Evolutionary conservation across 2,329 filamentous ascomycete species (phyloP).

Genomic region (Fusarium sp.): DNA sequence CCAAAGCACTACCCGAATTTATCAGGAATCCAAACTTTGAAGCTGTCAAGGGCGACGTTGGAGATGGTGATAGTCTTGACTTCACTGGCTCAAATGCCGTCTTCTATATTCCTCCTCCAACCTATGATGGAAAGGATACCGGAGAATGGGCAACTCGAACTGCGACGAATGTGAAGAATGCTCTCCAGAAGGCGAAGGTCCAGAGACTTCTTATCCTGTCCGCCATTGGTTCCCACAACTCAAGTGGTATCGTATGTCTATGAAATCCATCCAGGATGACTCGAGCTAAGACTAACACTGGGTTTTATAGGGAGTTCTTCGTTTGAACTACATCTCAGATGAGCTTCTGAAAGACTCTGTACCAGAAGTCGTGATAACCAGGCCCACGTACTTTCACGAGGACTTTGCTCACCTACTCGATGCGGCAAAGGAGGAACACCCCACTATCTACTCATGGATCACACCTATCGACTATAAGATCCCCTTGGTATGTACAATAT

Average conservation of each 20-base stretch:
- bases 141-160: constrained; percentile 40
- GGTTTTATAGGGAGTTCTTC: constrained; percentile 40
- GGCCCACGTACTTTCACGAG: constrained; percentile 39
- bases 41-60: constrained; percentile 47
- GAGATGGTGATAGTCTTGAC: constrained; percentile 39
- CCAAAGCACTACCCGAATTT: constrained; percentile 48
- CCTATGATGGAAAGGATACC: constrained; percentile 39
- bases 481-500: constrained; percentile 43
- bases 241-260: constrained; percentile 45
- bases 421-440: constrained; percentile 33
- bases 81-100: constrained; percentile 47
- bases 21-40: constrained; percentile 43
- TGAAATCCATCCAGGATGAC: background rate
- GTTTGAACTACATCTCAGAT: constrained; percentile 39
- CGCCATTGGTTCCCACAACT: constrained; percentile 46
- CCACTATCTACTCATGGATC: constrained; percentile 43
- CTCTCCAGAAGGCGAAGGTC: constrained; percentile 26
- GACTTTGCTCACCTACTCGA: constrained; percentile 38
- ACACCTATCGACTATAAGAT: constrained; percentile 46
- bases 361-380: constrained; percentile 35
- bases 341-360: constrained; percentile 31
- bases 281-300: background rate
- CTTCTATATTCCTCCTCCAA: constrained; percentile 50
- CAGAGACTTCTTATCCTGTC: constrained; percentile 44
- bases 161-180: constrained; percentile 32